Evolutionary conservation across 1,139 yeast species (phyloP), one percentile per base, ranked within the genome.

Genomic region (Taphrina deformans): DNA sequence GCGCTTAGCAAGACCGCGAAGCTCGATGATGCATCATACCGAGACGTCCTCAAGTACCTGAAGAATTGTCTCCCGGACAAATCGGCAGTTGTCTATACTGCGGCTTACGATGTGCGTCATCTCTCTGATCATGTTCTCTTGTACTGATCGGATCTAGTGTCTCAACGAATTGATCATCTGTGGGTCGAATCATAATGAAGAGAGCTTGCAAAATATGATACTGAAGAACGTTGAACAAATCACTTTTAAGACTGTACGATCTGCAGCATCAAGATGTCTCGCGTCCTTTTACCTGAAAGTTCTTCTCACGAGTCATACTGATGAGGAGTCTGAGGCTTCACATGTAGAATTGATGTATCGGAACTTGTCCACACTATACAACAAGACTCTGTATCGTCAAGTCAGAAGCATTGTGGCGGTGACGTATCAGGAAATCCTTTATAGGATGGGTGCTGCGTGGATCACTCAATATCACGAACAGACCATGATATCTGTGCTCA

Each of bases 31-130:
- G 77, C 75, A 26, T 55, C 74, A 14, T 66, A 70, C 27, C 74
- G 75, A 60, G 78, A 76, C 55, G 59, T 74, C 16, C 74, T 76
- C 75, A 76, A 75, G 65, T 68, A 65, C 18, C 73, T 74, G 14
- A 71, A 71, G 53, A 53, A 68, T 9, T 69, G 68, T 31, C 66
- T 73, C 4, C 55, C 68, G 2, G 78, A 76, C 62, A 72, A 73
- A 62, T 73, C 77, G 2, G 73, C 73, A 7, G 69, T 71, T 16
- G 73, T 74, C 1, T 69, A 75, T 1, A 71, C 73, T 7, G 74
- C 74, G 1, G 72, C 76, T 0, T 71, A 73, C 41, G 69, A 72
- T n/a, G 71, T n/a, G n/a, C n/a, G n/a, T n/a, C n/a, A n/a, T n/a
- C n/a, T n/a, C n/a, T n/a, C n/a, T n/a, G n/a, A n/a, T n/a, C n/a